A percentile compares a stretch with the other conserved stretches of the same genome.
Conservation (phyloP, 768 basidiomycete genomes). For the Tulasnella sp. region DNA sequence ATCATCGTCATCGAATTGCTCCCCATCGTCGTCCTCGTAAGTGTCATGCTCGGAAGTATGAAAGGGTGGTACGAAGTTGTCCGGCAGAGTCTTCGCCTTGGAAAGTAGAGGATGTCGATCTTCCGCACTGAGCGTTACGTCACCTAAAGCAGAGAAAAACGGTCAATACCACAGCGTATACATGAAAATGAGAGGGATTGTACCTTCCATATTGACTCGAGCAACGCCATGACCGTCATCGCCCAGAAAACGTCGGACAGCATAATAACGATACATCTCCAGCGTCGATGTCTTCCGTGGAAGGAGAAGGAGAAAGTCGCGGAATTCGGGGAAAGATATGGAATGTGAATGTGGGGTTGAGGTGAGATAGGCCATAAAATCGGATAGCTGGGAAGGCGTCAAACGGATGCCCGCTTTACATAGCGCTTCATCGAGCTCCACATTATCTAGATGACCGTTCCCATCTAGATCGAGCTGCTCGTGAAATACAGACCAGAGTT, state of each 20-base stretch:
- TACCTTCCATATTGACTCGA: conserved; percentile 87
- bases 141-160: conserved; percentile 36
- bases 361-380: conserved; percentile 73
- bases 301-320: conserved; percentile 79
- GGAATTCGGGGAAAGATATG: conserved; percentile 74
- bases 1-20: conserved; percentile 46
- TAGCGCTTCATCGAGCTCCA: conserved; percentile 51
- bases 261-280: conserved; percentile 81
- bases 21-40: conserved; percentile 29
- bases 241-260: conserved; percentile 53
- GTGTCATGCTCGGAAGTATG: conserved; percentile 20
- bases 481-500: conserved; percentile 87
- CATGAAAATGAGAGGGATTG: background rate
- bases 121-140: conserved; percentile 67
- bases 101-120: conserved; percentile 40
- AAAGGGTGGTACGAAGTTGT: background rate
- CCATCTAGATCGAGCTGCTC: conserved; percentile 83
- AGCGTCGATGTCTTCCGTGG: conserved; percentile 68
- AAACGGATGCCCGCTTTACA: conserved; percentile 64
- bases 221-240: conserved; percentile 69
- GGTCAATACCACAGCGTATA: background rate
- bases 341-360: conserved; percentile 54
- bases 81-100: background rate
- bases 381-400: conserved; percentile 53
- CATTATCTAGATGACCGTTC: conserved; percentile 67